Evolutionary conservation across 2,329 filamentous ascomycete species (phyloP), one percentile per base, ranked within the genome.

Genomic region (Paecilomyces formosus): DNA sequence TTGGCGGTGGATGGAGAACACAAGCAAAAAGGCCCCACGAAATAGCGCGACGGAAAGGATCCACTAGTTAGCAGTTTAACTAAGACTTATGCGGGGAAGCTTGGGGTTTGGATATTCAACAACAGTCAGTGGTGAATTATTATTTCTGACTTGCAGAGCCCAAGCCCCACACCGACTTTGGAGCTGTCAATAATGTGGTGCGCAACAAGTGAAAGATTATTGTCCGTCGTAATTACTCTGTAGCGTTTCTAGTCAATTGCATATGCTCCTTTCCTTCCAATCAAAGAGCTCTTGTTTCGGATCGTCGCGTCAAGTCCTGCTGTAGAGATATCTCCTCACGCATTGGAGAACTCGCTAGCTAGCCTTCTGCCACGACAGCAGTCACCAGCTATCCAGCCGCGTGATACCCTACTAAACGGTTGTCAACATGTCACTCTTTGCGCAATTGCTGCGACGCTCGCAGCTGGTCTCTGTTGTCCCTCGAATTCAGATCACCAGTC

Each of bases 401-500:
- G 3, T 18, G 7, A n/a, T 7, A n/a, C 22, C 1, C 18, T 26
- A 26, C n/a, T 24, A 7, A 8, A 24, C 11, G 28, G 28, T 52
- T 52, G 21, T 24, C 22, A 28, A 52, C 18, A 62, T 63, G 63
- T 64, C 64, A 2, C 55, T 60, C 30, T 55, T 65, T n/a, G 53
- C 57, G 30, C 61, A 61, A 39, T 33, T 63, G 52, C 33, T 56
- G 50, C 63, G 64, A 18, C 22, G 57, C 31, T 49, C 61, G 35
- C 61, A 26, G 51, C 33, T 45, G 53, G 56, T 21, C 33, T 59
- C 51, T 50, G 57, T 33, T 28, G 57, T 33, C 21, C 57, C 9
- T 30, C 22, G 50, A 52, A 13, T 52, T 52, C 50, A 15, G 3
- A 24, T 28, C 85, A 63, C 88, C 87, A 67, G 90, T 85, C 70